Percentiles rank a stretch among this genome's conserved stretches.
These are phyloP conservation scores for Gossypium arboreum DNA, from an alignment of 345 rosid species.

Conservation along the genomic window DNA sequence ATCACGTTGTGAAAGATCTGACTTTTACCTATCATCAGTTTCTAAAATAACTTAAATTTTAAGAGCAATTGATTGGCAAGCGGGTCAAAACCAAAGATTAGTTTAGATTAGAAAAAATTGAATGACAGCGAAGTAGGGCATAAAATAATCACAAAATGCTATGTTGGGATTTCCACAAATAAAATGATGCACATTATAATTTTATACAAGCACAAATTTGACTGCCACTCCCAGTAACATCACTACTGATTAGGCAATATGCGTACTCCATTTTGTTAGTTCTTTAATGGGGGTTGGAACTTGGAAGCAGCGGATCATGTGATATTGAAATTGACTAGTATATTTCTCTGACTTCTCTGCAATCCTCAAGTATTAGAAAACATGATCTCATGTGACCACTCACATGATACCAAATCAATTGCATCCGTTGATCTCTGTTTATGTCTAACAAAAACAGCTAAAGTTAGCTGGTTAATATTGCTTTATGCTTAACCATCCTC, in stretches of 20 bases:
- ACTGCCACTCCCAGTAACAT: neutral
- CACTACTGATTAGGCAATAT: neutral
- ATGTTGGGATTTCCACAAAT: neutral
- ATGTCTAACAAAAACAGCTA: neutral
- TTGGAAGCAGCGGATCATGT: neutral
- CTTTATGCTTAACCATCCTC: constrained; percentile 11
- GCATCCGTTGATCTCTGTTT: constrained; percentile 8
- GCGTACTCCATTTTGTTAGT: neutral
- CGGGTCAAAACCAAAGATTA: neutral
- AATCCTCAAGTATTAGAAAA: neutral
- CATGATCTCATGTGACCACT: constrained; percentile 16
- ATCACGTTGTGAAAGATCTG: too few relatives aligned
- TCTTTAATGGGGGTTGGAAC: too few relatives aligned
- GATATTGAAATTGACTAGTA: neutral
- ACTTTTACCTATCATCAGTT: too few relatives aligned
- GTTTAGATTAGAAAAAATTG: neutral
- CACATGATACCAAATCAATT: constrained; percentile 21
- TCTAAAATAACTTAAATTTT: too few relatives aligned
- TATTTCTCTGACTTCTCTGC: constrained; percentile 21
- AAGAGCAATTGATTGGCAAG: too few relatives aligned
- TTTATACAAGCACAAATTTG: neutral
- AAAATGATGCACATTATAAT: neutral
- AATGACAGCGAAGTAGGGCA: neutral
- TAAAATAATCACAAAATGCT: neutral
- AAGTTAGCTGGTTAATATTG: neutral